Percentiles rank a stretch among this genome's conserved stretches.
phyloP scores from a whole-genome alignment of 2,329 filamentous ascomycete species.

The Fusarium oxysporum region DNA sequence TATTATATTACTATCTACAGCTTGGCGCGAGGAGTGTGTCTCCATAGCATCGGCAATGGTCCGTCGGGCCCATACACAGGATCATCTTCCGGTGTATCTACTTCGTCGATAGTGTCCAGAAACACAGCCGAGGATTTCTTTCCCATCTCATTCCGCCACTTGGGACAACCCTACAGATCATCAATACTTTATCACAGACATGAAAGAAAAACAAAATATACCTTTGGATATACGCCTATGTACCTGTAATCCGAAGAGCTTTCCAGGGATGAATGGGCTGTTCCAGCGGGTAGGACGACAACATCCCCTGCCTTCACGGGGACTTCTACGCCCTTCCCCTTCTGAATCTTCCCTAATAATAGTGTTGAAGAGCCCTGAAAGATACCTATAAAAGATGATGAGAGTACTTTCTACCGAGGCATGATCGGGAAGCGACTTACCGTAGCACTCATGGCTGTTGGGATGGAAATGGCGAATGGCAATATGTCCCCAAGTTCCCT shows the following conservation, averaged over 20 bases:
- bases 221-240: background rate
- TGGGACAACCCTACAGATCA: rapidly evolving
- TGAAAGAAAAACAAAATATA: too few species aligned
- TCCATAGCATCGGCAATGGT: background rate
- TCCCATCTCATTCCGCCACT: background rate
- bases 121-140: background rate
- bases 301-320: background rate
- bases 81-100: background rate
- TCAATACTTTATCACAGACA: rapidly evolving
- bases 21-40: rapidly evolving
- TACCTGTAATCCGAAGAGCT: background rate
- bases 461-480: background rate
- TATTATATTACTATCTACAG: background rate
- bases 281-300: background rate
- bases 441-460: slow-evolving; percentile 1
- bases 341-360: background rate
- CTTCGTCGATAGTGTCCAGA: rapidly evolving
- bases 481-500: background rate
- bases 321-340: background rate
- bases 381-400: background rate
- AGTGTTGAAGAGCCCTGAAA: background rate
- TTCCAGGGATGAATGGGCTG: background rate
- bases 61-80: background rate
- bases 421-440: background rate
- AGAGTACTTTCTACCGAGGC: background rate